Evolutionary conservation across 2,329 filamentous ascomycete genomes (phyloP).

Genomic region (Fusarium praegraminearum): DNA sequence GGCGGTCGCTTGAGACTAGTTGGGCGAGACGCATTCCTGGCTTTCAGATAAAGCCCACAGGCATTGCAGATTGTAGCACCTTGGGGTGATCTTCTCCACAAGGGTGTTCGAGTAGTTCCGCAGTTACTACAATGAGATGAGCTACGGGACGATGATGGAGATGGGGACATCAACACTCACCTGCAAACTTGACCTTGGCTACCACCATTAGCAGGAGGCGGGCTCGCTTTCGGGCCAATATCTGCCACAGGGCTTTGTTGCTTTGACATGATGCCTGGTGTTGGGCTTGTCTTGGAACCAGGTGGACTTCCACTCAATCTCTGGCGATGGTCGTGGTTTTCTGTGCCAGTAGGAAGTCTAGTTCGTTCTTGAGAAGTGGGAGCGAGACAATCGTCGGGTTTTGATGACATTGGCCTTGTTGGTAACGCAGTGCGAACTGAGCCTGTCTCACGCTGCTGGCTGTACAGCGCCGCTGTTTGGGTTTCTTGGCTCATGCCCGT

Average conservation of each 20-base stretch:
- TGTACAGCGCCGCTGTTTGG: constrained; percentile 43
- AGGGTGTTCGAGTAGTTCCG: constrained; percentile 89
- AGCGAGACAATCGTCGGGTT: constrained; percentile 43
- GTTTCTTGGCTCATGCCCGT: constrained; percentile 51
- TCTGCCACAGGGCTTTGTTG: constrained; percentile 49
- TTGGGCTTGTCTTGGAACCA: constrained; percentile 44
- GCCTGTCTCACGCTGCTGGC: constrained; percentile 50
- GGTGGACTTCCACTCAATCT: constrained; percentile 47
- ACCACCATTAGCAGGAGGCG: constrained; percentile 34
- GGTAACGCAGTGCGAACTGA: constrained; percentile 54
- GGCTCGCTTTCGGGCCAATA: constrained; percentile 37
- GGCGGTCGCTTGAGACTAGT: constrained; percentile 88
- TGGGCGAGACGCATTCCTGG: constrained; percentile 89
- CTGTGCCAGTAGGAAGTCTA: constrained; percentile 42
- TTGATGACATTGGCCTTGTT: constrained; percentile 54
- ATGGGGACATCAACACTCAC: constrained; percentile 57
- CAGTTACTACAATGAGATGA: constrained; percentile 77
- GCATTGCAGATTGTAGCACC: constrained; percentile 98
- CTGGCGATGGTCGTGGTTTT: constrained; percentile 36
- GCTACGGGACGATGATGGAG: background rate
- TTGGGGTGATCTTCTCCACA: constrained; percentile 93
- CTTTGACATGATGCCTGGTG: constrained; percentile 45
- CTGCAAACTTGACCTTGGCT: constrained; percentile 73
- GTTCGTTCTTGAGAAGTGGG: constrained; percentile 38
- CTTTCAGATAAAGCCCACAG: constrained; percentile 94